These are phyloP conservation scores for Chalaropsis ovoidea DNA, from an alignment of 2,329 filamentous ascomycete species.

Conservation along the genomic window DNA sequence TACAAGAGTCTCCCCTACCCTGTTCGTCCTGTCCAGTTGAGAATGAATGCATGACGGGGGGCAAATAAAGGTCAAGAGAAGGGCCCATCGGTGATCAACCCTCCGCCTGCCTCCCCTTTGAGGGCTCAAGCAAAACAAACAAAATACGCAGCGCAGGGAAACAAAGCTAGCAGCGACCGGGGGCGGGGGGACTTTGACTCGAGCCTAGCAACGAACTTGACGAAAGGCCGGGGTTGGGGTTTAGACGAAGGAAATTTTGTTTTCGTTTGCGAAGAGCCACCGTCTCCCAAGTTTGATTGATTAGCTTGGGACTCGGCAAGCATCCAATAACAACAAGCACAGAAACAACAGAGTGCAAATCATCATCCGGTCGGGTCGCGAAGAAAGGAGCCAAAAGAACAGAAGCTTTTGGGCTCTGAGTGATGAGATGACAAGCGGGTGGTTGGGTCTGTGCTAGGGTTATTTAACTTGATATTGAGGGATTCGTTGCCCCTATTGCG, in stretches of 20 bases:
- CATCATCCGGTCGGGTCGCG: not conserved
- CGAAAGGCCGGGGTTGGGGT: slow-evolving; percentile 7
- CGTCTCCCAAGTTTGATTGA: slow-evolving; percentile 12
- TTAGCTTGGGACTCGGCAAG: not conserved
- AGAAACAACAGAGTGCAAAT: not conserved
- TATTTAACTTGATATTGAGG: not conserved
- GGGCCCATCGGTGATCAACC: not conserved
- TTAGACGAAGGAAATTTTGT: slow-evolving; percentile 10
- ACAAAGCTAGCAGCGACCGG: not conserved
- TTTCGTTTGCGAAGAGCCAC: slow-evolving; percentile 12
- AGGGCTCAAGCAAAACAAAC: not conserved
- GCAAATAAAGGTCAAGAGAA: not conserved
- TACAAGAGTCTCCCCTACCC: not conserved
- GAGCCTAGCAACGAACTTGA: slow-evolving; percentile 10
- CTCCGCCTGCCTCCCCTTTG: not conserved
- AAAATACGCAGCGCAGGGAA: not conserved
- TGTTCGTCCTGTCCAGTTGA: too few relatives aligned
- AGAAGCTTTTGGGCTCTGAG: not conserved
- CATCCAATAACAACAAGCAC: not conserved
- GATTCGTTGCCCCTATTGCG: not conserved
- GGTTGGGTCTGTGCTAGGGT: not conserved
- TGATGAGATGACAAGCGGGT: not conserved
- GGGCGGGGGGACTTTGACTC: slow-evolving; percentile 8
- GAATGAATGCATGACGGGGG: slow-evolving; percentile 2
- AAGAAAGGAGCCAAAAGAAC: not conserved